phyloP scores from a whole-genome alignment of 345 rosid genomes.

The Arabidopsis suecica region DNA sequence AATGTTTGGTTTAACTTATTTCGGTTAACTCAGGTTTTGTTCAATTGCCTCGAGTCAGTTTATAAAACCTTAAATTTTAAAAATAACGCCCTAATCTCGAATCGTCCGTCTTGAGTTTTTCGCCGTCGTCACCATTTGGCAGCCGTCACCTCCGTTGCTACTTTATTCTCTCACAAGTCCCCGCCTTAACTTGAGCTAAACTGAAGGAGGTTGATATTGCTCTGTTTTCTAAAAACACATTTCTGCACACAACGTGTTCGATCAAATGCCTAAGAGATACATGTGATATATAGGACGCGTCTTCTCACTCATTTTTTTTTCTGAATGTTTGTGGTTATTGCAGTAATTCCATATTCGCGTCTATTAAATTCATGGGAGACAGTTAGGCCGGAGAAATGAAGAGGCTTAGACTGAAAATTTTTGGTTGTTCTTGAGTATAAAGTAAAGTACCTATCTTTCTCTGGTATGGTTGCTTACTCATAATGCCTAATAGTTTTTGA shows the following conservation, averaged over 20 bases:
- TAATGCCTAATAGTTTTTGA: constrained; percentile 4
- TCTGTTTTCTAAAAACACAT: background rate
- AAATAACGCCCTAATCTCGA: background rate
- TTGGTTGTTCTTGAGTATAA: constrained; percentile 11
- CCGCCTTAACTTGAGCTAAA: constrained; percentile 3
- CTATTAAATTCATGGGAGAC: background rate
- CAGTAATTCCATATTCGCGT: background rate
- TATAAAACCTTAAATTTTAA: background rate
- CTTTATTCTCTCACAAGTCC: background rate
- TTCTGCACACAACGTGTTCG: constrained; percentile 33
- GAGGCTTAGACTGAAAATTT: background rate
- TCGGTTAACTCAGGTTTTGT: background rate
- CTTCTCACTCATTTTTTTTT: background rate
- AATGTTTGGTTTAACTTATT: background rate
- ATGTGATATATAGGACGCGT: background rate
- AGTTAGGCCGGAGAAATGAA: constrained; percentile 19
- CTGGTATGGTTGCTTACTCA: constrained; percentile 16
- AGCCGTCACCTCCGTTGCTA: constrained; percentile 1
- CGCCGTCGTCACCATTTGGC: background rate
- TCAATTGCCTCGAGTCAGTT: background rate
- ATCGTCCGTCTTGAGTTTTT: background rate
- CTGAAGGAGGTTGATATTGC: background rate
- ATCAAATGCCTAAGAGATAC: constrained; percentile 14
- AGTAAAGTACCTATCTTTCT: constrained; percentile 14
- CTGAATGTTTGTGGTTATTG: background rate